Evolutionary conservation across 2,329 filamentous ascomycete species (phyloP), one percentile per base, ranked within the genome.

Genomic region (Zymoseptoria brevis): DNA sequence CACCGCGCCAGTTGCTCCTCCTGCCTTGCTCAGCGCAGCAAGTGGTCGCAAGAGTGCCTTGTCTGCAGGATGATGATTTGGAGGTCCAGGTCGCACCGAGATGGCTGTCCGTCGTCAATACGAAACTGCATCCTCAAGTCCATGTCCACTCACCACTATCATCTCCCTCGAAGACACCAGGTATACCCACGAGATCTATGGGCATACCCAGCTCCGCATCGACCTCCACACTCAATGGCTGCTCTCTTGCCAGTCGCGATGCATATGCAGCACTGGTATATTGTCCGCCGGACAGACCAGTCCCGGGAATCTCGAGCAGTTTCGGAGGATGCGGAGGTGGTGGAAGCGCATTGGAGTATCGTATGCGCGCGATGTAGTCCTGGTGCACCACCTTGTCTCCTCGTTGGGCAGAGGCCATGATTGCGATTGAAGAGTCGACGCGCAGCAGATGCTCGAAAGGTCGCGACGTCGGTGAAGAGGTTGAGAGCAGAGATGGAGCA

Each of bases 131-230:
- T n/a, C 29, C 41, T 22, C 19, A 16, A 45, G 11, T 22, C 4
- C 26, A 45, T n/a, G n/a, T 52, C 19, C 11, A 72, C 79, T 62
- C 81, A 96, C 92, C 90, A 76, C 88, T 88, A 79, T 97, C 93
- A 73, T 97, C 91, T 60, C 92, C 93, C 69, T 97, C 87, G 71
- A 97, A 96, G 59, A 97, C 87, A 29, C 92, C 91, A 6, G 93
- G 93, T 78, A 97, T 90, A 69, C 94, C 94, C 59, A 97, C 88
- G 67, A 99, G 78, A 73, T 97, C 93, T 72, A 99, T 85, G 60
- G 92, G 91, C 94, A 99, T 97, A 59, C 94, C 94, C 67, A 97
- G 83, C 79, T 99, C 94, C 8, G 92, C 94, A 83, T 99, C 94
- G 29, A 91, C 91, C 76, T 99, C 94, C 62, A 99, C 94, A 72